Evolutionary conservation across 257 asterid genomes (phyloP).

Genomic region (Coffea eugenioides): DNA sequence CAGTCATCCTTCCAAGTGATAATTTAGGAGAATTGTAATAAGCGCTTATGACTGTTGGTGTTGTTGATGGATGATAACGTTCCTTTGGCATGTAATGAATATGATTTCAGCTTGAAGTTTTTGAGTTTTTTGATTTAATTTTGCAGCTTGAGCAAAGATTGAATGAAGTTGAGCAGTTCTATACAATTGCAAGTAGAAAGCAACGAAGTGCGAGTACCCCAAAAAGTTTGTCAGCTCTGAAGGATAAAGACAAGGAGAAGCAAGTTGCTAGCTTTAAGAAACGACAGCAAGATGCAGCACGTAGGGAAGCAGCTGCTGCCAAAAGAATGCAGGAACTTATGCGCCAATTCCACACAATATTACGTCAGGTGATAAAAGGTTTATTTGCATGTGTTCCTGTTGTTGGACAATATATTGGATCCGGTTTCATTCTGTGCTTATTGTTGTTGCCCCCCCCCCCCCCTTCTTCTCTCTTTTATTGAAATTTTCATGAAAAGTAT

Average conservation of each 20-base stretch:
- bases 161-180: constrained; percentile 73
- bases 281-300: constrained; percentile 70
- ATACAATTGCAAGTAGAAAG: constrained; percentile 50
- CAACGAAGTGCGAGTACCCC: constrained; percentile 35
- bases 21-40: neutral
- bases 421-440: neutral
- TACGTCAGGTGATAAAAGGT: constrained; percentile 46
- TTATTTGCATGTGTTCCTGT: constrained; percentile 4
- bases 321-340: constrained; percentile 87
- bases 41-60: neutral
- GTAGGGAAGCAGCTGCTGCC: constrained; percentile 67
- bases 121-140: constrained; percentile 6
- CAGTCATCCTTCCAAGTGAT: neutral
- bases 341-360: constrained; percentile 61
- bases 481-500: neutral
- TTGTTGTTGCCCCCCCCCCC: neutral
- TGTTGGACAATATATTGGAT: neutral
- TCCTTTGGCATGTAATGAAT: neutral
- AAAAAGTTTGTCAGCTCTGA: constrained; percentile 44
- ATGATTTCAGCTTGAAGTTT: neutral
- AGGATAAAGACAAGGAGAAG: constrained; percentile 67
- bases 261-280: constrained; percentile 41
- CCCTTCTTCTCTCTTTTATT: too few relatives aligned
- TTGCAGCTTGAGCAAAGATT: constrained; percentile 67
- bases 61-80: neutral